Conservation (phyloP, 1,284 basidiomycete genomes). For the Ceratobasidium sp. region DNA sequence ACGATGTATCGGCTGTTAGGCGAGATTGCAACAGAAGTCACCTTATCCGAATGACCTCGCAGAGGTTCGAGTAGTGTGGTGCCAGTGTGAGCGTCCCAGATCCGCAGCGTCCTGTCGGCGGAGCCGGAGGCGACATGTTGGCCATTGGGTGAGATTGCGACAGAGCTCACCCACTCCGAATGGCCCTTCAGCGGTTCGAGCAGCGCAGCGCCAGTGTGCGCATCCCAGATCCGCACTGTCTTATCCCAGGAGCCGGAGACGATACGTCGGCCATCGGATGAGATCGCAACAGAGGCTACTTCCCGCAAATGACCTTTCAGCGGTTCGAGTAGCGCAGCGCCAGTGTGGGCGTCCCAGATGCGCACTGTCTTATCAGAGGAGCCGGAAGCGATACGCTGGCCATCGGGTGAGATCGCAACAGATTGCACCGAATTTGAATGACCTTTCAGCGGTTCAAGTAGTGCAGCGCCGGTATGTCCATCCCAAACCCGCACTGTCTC, state of each 20-base stretch:
- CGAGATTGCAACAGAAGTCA: conserved; percentile 86
- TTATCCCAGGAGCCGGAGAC: conserved; percentile 89
- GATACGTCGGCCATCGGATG: conserved; percentile 69
- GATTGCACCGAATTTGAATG: conserved; percentile 7
- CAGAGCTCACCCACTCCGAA: conserved; percentile 82
- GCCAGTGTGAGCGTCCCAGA: conserved; percentile 87
- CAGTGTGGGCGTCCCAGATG: too few relatives aligned
- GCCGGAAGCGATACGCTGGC: conserved; percentile 19
- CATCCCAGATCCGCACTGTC: conserved; percentile 88
- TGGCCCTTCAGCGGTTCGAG: conserved; percentile 62
- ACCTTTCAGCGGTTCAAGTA: not conserved
- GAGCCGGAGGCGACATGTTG: conserved; percentile 83
- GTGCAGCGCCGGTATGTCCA: conserved; percentile 46
- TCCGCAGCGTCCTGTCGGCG: conserved; percentile 83
- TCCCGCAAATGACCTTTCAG: not conserved
- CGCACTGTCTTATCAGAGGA: too few relatives aligned
- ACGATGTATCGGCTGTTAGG: conserved; percentile 83
- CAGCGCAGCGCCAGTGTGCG: conserved; percentile 70
- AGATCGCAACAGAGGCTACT: conserved; percentile 21
- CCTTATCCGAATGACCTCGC: conserved; percentile 83
- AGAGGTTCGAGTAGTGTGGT: conserved; percentile 73
- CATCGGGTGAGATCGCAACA: conserved; percentile 28
- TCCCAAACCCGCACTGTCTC: conserved; percentile 77
- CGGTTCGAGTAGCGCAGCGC: too few relatives aligned
- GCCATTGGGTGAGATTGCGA: conserved; percentile 84